Conservation (phyloP, 257 asterid species). For the Nicotiana tomentosiformis region DNA sequence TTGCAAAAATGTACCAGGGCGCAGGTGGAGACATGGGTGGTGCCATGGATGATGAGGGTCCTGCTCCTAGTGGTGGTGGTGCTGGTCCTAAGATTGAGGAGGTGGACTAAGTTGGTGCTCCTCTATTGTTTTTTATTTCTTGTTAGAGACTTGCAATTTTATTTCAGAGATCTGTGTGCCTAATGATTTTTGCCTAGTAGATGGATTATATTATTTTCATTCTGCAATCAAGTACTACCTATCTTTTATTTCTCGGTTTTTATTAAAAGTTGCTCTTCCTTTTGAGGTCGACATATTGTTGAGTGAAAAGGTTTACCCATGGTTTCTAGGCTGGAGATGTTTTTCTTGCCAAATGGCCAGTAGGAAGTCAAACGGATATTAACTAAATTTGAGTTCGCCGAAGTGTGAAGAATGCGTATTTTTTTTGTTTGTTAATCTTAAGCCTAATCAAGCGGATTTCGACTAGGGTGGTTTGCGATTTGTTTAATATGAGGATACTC, state of each 20-base stretch:
- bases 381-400: too few species aligned
- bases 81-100: constrained; percentile 88
- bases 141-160: not conserved
- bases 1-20: constrained; percentile 84
- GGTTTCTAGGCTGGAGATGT: too few species aligned
- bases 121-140: not conserved
- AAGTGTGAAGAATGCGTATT: not conserved
- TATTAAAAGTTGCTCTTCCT: not conserved
- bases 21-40: constrained; percentile 48
- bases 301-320: too few species aligned
- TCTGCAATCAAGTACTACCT: not conserved
- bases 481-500: not conserved
- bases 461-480: not conserved
- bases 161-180: not conserved
- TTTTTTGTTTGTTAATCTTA: too few species aligned
- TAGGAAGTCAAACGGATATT: too few species aligned
- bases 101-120: constrained; percentile 47
- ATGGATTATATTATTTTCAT: not conserved
- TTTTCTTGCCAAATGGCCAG: too few species aligned
- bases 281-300: not conserved
- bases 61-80: constrained; percentile 39
- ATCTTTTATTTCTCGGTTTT: not conserved
- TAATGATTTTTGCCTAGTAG: not conserved
- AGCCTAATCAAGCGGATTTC: not conserved
- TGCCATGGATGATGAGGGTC: constrained; percentile 52